Base-by-base conservation (phyloP, 805 yeast genomes). In the Lipomyces lipofer region DNA sequence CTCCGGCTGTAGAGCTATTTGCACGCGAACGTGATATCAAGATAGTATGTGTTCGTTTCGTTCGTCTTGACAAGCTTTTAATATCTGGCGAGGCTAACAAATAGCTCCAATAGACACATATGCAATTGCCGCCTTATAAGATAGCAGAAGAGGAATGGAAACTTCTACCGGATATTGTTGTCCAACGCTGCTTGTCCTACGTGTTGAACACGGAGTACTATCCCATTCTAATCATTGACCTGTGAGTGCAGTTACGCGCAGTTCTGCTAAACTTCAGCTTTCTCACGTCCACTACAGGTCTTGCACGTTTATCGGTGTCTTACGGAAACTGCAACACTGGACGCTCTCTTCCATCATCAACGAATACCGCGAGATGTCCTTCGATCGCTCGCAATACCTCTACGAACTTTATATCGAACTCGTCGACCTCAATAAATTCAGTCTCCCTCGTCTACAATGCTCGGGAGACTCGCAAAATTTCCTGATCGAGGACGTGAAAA, bases 301-400 rank as follows among this genome's bases (percentile, higher is more conserved):
- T 5, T 84, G 86, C 54, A 81, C 94, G 10, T 76, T 91, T 17
- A 80, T 89, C 9, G 97, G 97, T 0, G 75, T 91, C 1, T 71
- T 94, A 30, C 75, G 99, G 48, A 84, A 85, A 67, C 75, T 91
- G 36, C 94, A 88, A 69, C 86, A 86, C 70, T 92, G 97, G 98
- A 85, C 83, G 63, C 85, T 86, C 66, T 82, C 91, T 22, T 84
- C 95, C 17, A 82, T 92, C 4, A 79, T 90, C 21, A 85, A 85
- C 63, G 98, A 92, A 68, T 94, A 89, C 70, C 75, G 96, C 49
- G 75, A 87, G 7, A 87, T 82, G 69, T 76, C 88, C 19, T 86
- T 89, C 28, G 81, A 80, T 60, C 82, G 85, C 62, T 77, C 85
- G 43, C 89, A 84, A 64, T 90, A 89, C 67, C 81, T 79, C 60